A percentile compares a stretch with the other conserved stretches of the same genome.
Conservation (phyloP, 345 rosid genomes). For the Noccaea caerulescens region DNA sequence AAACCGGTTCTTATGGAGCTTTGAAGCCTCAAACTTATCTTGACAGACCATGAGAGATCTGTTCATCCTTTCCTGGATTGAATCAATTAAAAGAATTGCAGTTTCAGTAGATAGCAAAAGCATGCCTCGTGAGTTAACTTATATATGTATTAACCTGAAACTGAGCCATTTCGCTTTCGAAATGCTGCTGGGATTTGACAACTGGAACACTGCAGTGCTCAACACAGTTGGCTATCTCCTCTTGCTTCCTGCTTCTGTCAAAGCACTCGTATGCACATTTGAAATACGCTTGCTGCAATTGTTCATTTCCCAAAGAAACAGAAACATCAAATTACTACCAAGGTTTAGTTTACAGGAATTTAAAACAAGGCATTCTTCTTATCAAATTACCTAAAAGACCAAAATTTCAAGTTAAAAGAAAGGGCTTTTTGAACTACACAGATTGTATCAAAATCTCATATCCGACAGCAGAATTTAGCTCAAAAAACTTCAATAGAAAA, state of each 20-base stretch:
- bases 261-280: constrained; percentile 94
- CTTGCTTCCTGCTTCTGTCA: constrained; percentile 76
- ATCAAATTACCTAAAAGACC: not conserved
- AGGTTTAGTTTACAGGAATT: too few relatives aligned
- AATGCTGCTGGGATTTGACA: constrained; percentile 68
- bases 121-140: not conserved
- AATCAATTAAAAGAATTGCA: not conserved
- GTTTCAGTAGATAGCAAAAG: constrained; percentile 8
- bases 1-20: constrained; percentile 56
- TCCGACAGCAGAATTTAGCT: constrained; percentile 6
- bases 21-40: constrained; percentile 81
- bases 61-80: constrained; percentile 72
- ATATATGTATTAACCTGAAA: constrained; percentile 63
- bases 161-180: constrained; percentile 79
- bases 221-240: constrained; percentile 77
- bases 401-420: not conserved
- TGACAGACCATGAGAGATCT: constrained; percentile 90
- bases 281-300: constrained; percentile 91
- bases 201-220: constrained; percentile 84
- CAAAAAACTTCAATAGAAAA: not conserved
- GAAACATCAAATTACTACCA: not conserved
- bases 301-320: not conserved
- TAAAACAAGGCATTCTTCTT: constrained; percentile 3
- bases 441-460: not conserved
- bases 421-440: not conserved